Evolutionary conservation across 805 yeast genomes (phyloP).

Genomic region (Lipomyces oligophaga): DNA sequence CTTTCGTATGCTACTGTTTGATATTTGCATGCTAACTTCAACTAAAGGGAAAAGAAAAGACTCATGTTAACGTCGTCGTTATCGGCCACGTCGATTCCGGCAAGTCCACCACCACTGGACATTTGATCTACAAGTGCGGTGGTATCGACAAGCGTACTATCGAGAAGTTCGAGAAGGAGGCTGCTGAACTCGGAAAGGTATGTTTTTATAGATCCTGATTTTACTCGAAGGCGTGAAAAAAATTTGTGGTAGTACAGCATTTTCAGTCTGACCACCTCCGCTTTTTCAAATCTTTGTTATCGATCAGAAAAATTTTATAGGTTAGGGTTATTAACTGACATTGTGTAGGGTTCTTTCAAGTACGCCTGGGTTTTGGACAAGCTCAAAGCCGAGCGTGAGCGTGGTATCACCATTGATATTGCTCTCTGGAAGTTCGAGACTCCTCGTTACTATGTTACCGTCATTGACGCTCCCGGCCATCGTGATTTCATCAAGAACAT

Average conservation of each 20-base stretch:
- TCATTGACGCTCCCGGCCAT: slow-evolving; percentile 95
- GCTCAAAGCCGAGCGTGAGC: slow-evolving; percentile 92
- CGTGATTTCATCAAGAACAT: slow-evolving; percentile 94
- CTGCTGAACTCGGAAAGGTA: slow-evolving; percentile 77
- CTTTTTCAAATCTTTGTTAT: background rate
- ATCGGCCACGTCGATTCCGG: slow-evolving; percentile 99
- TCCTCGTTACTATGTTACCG: slow-evolving; percentile 83
- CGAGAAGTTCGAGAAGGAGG: slow-evolving; percentile 97
- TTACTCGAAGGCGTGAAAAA: background rate
- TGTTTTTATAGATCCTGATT: background rate
- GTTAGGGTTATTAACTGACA: too few relatives aligned
- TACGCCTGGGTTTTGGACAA: slow-evolving; percentile 97
- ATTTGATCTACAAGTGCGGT: slow-evolving; percentile 99
- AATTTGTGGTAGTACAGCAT: background rate
- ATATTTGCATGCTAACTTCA: background rate
- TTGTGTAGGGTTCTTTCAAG: slow-evolving; percentile 94
- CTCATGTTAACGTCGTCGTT: slow-evolving; percentile 99
- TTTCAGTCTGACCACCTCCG: background rate
- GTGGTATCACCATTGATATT: slow-evolving; percentile 95
- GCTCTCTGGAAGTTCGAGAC: slow-evolving; percentile 93
- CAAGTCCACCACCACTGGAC: slow-evolving; percentile 99
- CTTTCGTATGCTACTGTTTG: too few relatives aligned
- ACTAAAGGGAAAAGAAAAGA: slow-evolving; percentile 41
- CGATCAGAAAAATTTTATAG: background rate
- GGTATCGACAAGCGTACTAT: slow-evolving; percentile 96